Conservation (phyloP, 177 flowering plant genomes). For the Vitis hybrid region DNA sequence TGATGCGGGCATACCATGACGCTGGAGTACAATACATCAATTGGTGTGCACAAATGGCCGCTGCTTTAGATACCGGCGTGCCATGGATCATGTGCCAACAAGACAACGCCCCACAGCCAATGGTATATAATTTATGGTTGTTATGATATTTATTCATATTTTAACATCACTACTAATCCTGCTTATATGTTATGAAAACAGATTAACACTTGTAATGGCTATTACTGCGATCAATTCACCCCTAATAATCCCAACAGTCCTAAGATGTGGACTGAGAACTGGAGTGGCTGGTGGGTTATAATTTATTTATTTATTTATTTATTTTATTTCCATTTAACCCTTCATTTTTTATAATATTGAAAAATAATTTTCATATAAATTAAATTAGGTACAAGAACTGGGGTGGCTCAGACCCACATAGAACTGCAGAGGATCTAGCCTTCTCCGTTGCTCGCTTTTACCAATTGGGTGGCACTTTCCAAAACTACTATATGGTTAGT, state of each 20-base stretch:
- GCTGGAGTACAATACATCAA: conserved; percentile 26
- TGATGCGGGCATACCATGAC: conserved; percentile 15
- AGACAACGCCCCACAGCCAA: conserved; percentile 36
- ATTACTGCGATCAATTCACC: conserved; percentile 31
- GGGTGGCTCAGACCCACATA: conserved; percentile 25
- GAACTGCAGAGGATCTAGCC: conserved; percentile 43
- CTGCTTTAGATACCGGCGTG: conserved; percentile 19
- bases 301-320: neutral
- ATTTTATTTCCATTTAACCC: neutral
- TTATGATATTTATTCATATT: neutral
- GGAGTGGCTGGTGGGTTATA: conserved; percentile 42
- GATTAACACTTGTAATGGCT: conserved; percentile 51
- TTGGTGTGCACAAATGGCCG: conserved; percentile 45
- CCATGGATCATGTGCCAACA: conserved; percentile 57
- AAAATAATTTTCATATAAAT: neutral
- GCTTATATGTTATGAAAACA: neutral
- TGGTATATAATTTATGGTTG: conserved; percentile 16
- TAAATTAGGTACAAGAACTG: conserved; percentile 26
- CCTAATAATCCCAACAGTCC: conserved; percentile 30
- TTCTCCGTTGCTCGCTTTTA: conserved; percentile 36
- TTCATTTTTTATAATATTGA: too few species aligned
- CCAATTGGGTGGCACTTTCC: conserved; percentile 30
- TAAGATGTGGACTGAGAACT: conserved; percentile 47
- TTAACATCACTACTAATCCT: neutral
- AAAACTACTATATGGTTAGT: conserved; percentile 42